These are phyloP conservation scores for Cadophora sp. DNA, from an alignment of 2,329 filamentous ascomycete genomes.

Conservation along the genomic window DNA sequence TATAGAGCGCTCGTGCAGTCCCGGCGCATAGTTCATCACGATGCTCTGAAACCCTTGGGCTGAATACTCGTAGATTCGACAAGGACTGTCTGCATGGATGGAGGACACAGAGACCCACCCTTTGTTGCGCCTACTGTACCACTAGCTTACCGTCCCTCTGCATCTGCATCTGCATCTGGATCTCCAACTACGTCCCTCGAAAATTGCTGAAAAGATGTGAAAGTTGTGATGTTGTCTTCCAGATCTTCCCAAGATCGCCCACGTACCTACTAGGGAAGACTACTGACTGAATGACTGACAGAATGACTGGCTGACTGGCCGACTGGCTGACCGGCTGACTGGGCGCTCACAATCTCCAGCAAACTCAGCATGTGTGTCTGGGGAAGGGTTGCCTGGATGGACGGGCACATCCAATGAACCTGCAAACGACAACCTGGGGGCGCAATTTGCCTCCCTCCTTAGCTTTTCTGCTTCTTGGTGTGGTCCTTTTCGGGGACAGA, in stretches of 20 bases:
- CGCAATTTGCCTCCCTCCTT: conserved; percentile 10
- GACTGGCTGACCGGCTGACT: not conserved
- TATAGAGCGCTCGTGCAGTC: not conserved
- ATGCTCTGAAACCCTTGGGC: conserved; percentile 12
- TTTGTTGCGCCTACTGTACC: conserved; percentile 2
- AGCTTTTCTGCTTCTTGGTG: conserved; percentile 6
- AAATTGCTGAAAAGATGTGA: not conserved
- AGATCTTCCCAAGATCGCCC: not conserved
- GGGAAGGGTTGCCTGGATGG: not conserved
- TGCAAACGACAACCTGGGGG: not conserved
- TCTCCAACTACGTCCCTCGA: not conserved
- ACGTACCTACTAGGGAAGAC: not conserved
- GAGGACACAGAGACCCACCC: not conserved
- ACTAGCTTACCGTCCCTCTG: conserved; percentile 7
- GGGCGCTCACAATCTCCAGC: not conserved
- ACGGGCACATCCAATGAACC: conserved; percentile 3
- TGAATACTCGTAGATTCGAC: not conserved
- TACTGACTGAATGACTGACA: not conserved
- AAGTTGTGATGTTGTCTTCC: not conserved
- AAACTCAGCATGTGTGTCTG: not conserved
- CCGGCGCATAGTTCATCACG: conserved; percentile 4
- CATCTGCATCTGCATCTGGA: not conserved
- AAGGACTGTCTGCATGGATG: not conserved
- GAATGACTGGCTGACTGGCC: too few species aligned
- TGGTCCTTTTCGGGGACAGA: not conserved